Percentiles rank a stretch among this genome's conserved stretches.
Conservation (phyloP, 345 rosid species). For the Linum lewisii region DNA sequence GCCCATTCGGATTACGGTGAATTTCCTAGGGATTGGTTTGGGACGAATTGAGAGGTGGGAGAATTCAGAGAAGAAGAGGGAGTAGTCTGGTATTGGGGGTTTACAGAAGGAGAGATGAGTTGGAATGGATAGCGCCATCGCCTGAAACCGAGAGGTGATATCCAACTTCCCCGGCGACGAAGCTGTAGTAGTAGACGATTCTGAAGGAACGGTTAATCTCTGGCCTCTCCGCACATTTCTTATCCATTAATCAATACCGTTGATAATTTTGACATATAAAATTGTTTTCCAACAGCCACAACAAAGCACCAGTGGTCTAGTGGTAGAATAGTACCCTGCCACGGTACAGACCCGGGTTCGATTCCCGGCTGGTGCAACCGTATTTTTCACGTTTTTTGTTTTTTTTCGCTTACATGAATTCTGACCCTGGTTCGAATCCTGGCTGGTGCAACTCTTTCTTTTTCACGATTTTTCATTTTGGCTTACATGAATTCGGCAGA, state of each 20-base stretch:
- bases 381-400: no score
- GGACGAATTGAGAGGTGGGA: conserved; percentile 21
- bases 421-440: no score
- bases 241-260: no score
- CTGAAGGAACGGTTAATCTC: background rate
- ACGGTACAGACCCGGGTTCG: conserved; percentile 75
- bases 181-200: background rate
- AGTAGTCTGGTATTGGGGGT: conserved; percentile 20
- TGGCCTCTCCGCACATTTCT: background rate
- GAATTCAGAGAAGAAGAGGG: conserved; percentile 24
- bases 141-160: no score
- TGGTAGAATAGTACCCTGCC: conserved; percentile 81
- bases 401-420: no score
- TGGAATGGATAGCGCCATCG: background rate
- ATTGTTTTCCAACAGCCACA: no score
- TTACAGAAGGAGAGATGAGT: conserved; percentile 34
- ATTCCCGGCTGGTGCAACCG: conserved; percentile 57
- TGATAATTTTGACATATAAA: no score
- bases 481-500: no score
- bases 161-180: background rate
- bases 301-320: conserved; percentile 63
- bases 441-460: no score
- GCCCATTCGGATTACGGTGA: conserved; percentile 65
- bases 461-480: no score
- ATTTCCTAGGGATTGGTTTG: conserved; percentile 12